A percentile compares a stretch with the other conserved stretches of the same genome.
phyloP scores from a whole-genome alignment of 106 monocot genomes.

The Acorus calamus region DNA sequence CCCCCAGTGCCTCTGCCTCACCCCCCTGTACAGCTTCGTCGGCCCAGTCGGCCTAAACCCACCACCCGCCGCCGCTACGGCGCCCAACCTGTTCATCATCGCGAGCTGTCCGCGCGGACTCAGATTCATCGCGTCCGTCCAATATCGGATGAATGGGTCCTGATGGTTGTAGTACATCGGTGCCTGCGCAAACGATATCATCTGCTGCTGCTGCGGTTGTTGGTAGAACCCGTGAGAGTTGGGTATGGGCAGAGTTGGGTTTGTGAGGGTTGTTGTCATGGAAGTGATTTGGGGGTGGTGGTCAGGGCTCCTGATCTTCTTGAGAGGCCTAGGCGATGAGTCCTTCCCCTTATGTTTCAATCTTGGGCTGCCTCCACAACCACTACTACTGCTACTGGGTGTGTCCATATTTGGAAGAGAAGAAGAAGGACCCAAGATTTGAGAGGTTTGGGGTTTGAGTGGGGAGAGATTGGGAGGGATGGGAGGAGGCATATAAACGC shows the following conservation, averaged over 20 bases:
- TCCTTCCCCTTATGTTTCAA: background rate
- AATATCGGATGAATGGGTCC: too few relatives aligned
- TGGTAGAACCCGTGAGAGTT: background rate
- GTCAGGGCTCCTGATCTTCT: slow-evolving; percentile 18
- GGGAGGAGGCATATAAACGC: slow-evolving; percentile 1
- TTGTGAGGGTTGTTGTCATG: too few relatives aligned
- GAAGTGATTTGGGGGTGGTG: slow-evolving; percentile 18
- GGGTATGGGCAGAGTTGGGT: too few relatives aligned
- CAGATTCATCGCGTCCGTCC: slow-evolving; percentile 12
- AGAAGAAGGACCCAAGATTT: background rate
- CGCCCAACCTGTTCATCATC: slow-evolving; percentile 16
- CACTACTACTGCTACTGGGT: too few relatives aligned
- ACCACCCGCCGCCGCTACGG: too few relatives aligned
- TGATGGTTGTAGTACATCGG: too few relatives aligned
- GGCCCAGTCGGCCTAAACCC: background rate
- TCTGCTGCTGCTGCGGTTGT: slow-evolving; percentile 15
- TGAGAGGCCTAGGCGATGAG: background rate
- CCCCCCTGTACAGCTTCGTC: slow-evolving; percentile 53
- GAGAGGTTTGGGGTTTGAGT: background rate
- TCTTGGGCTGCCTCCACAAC: too few relatives aligned
- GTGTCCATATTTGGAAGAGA: too few relatives aligned
- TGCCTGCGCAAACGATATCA: slow-evolving; percentile 30
- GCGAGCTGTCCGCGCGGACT: slow-evolving; percentile 35
- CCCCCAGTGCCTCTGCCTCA: slow-evolving; percentile 66
- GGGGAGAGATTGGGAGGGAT: background rate